phyloP scores from a whole-genome alignment of 257 asterid genomes.

The Perilla frutescens region DNA sequence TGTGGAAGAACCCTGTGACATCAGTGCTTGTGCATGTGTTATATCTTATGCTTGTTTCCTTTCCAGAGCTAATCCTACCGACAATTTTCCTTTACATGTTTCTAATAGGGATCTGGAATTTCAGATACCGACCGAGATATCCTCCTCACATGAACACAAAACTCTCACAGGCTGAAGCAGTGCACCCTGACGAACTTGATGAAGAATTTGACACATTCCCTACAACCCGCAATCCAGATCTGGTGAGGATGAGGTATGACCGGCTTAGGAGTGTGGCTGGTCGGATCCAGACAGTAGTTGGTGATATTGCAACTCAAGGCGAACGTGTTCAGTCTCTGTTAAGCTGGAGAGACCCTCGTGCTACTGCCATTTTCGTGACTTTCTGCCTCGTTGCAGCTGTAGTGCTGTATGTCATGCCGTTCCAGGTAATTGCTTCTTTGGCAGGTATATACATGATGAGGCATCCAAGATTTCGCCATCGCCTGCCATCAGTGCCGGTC shows the following conservation, averaged over 20 bases:
- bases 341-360: conserved; percentile 95
- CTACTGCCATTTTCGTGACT: conserved; percentile 79
- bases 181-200: conserved; percentile 82
- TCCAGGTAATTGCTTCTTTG: conserved; percentile 77
- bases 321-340: conserved; percentile 72
- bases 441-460: conserved; percentile 80
- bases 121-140: conserved; percentile 76
- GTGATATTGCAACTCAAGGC: conserved; percentile 86
- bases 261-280: conserved; percentile 88
- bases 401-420: conserved; percentile 76
- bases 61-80: conserved; percentile 83
- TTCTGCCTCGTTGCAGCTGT: conserved; percentile 76
- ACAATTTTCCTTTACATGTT: conserved; percentile 88
- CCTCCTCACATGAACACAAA: conserved; percentile 97
- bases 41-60: conserved; percentile 78
- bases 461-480: conserved; percentile 85
- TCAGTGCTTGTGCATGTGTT: conserved; percentile 78
- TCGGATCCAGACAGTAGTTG: conserved; percentile 84
- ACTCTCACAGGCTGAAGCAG: conserved; percentile 81
- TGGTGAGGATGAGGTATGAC: conserved; percentile 84
- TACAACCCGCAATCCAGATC: conserved; percentile 69
- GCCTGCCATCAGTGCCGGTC: conserved; percentile 74
- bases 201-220: conserved; percentile 90
- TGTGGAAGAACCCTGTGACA: conserved; percentile 90
- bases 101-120: conserved; percentile 87